Evolutionary conservation across 192 early-diverging fungal genomes (phyloP), one percentile per base, ranked within the genome.

Genomic region (Pecoramyces ruminantium): DNA sequence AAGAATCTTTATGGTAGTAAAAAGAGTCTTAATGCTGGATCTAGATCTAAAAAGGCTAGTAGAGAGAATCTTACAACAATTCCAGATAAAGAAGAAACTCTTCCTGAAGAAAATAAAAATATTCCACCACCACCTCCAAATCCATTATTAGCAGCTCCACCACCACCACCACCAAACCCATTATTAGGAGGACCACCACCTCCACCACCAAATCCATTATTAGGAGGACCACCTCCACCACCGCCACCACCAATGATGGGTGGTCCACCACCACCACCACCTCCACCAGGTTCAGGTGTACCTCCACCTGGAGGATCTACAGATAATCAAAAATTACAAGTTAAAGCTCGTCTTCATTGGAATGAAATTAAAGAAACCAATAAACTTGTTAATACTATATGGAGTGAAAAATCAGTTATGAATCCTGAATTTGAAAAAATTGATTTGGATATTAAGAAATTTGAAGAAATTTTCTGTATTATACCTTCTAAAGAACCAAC

Each of bases 261-360:
- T 25, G 78, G 29, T 29, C 82, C 85, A 40, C 83, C 78, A 77
- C 18, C 30, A 28, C 17, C 85, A 9, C 12, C 87, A 30, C 67
- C 79, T 16, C 58, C 77, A 14, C 30, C 80, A 25, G 80, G 80
- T 27, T 15, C 28, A 39, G 77, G 79, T 16, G 25, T 28, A 29
- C 79, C 79, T n/a, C 79, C 79, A 30, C 79, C 79, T 77, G 25
- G 25, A 29, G 25, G 58, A 4, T 0, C 79, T 29, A 77, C 0
- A 77, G 80, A 38, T 40, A 29, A 67, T 77, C 80, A 78, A 77
- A 87, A 87, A 78, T 81, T 77, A 16, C 85, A 86, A 13, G 85
- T 78, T 4, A 81, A 83, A 25, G 86, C 87, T 29, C 84, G 85
- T 58, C 39, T 88, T 30, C 87, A 88, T 39, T 89, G 87, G 88